Percentiles rank a stretch among this genome's conserved stretches.
Conservation (phyloP, 2,329 filamentous ascomycete species). For the Lachnum nothofagi region DNA sequence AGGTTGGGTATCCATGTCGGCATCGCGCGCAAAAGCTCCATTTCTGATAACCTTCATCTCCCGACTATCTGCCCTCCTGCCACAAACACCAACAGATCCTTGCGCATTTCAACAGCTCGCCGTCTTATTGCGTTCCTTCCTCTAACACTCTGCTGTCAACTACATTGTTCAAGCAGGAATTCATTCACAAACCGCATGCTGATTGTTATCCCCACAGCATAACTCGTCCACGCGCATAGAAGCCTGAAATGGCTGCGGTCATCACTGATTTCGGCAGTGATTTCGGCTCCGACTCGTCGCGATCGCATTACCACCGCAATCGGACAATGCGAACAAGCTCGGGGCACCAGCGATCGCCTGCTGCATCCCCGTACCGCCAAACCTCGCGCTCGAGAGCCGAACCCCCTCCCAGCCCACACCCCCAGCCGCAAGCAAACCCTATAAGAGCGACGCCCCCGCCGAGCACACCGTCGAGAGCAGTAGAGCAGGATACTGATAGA, state of each 20-base stretch:
- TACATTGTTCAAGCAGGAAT: not conserved
- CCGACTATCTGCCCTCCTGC: not conserved
- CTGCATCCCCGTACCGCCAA: slow-evolving; percentile 36
- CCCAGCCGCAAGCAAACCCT: slow-evolving; percentile 16
- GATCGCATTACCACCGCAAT: slow-evolving; percentile 47
- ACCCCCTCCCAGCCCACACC: slow-evolving; percentile 27
- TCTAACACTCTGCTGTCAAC: not conserved
- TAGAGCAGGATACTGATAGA: slow-evolving; percentile 10
- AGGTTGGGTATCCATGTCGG: too few relatives aligned
- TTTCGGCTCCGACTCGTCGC: slow-evolving; percentile 66
- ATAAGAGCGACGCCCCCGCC: slow-evolving; percentile 23
- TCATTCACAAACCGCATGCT: slow-evolving; percentile 14
- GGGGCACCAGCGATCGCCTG: slow-evolving; percentile 42
- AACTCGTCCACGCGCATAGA: slow-evolving; percentile 17
- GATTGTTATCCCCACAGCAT: slow-evolving; percentile 23
- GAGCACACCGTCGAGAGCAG: slow-evolving; percentile 17
- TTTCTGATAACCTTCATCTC: not conserved
- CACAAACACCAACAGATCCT: not conserved
- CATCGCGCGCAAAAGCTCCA: not conserved
- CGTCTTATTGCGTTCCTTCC: not conserved
- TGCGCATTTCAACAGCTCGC: not conserved
- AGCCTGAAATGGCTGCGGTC: slow-evolving; percentile 53
- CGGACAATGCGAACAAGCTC: slow-evolving; percentile 57
- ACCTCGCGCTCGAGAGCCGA: slow-evolving; percentile 24
- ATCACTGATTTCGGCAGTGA: slow-evolving; percentile 66